phyloP scores from a whole-genome alignment of 345 rosid species.

The Orychophragmus violaceus region DNA sequence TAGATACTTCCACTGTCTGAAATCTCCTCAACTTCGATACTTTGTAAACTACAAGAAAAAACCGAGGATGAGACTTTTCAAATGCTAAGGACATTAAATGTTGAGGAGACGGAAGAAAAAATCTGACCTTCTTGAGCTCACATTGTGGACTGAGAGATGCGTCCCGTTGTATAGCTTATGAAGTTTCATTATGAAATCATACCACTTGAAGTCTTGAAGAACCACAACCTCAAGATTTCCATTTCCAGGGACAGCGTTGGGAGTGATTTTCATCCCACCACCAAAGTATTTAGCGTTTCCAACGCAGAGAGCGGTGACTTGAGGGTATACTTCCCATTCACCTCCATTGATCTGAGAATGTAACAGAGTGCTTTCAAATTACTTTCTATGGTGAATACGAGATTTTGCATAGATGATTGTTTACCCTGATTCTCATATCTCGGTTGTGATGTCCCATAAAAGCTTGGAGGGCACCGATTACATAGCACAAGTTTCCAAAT shows the following conservation, averaged over 20 bases:
- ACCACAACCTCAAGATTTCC: conserved; percentile 82
- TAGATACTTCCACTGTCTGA: conserved; percentile 50
- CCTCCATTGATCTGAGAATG: conserved; percentile 58
- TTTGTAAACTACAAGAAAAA: conserved; percentile 46
- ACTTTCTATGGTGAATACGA: not conserved
- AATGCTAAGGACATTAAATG: not conserved
- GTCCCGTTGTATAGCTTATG: conserved; percentile 79
- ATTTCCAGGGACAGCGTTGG: conserved; percentile 74
- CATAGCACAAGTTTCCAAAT: conserved; percentile 80
- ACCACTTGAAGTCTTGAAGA: conserved; percentile 94
- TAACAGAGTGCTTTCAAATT: conserved; percentile 12
- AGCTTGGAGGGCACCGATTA: conserved; percentile 82
- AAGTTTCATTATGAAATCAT: conserved; percentile 70
- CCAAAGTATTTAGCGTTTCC: conserved; percentile 97
- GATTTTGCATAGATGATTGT: not conserved
- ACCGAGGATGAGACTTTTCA: too few species aligned
- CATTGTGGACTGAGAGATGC: conserved; percentile 66
- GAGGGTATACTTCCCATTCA: conserved; percentile 70
- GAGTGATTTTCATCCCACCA: conserved; percentile 96
- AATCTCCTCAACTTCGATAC: conserved; percentile 72
- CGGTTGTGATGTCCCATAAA: conserved; percentile 76
- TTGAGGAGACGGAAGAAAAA: not conserved
- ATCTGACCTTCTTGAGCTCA: conserved; percentile 62
- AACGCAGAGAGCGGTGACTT: conserved; percentile 85
- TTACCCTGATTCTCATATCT: conserved; percentile 73